Base-by-base conservation (phyloP, 2,329 filamentous ascomycete genomes). In the Cadophora sp. region DNA sequence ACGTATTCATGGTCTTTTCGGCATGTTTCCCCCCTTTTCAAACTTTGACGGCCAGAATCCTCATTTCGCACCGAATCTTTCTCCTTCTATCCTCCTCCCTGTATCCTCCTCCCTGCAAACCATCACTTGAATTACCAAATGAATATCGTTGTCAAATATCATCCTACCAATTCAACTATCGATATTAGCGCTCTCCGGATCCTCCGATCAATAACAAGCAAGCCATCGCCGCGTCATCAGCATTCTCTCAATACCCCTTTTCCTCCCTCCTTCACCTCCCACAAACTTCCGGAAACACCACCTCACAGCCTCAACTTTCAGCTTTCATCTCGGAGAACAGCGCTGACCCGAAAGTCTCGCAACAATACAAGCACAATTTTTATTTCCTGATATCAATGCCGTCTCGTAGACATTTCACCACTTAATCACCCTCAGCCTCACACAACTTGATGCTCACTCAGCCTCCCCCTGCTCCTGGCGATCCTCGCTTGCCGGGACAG, bases 401-500 rank as follows among this genome's bases (percentile, higher is more conserved):
- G 24, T 58, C 29, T 58, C 31, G 34, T 14, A 24, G 8, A 31
- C 11, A 58, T 40, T 24, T 24, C 55, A 58, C 55, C 29, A 58
- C 31, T 22, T 19, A 16, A 43, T 43, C 14, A 37, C 34, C 34
- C 14, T 37, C 34, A 37, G 34, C 34, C 34, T 37, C 34, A 37
- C 7, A 37, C 34, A 37, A 37, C 14, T 9, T 37, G 34, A 37
- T 12, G 34, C 34, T 43, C 31, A 37, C 55, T 58, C 55, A 58
- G 55, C 55, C 55, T 58, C 31, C 29, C 9, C 4, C 27, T 22
- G n/a, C 31, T 37, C 34, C 34, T 37, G 34, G 9, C 31, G 19
- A 34, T 58, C 19, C 55, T 58, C 55, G 55, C 55, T 58, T 58
- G 29, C 37, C 9, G 55, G 31, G n/a, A n/a, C n/a, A n/a, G n/a